Percentiles rank a stretch among this genome's conserved stretches.
phyloP scores from a whole-genome alignment of 2,329 filamentous ascomycete genomes.

The Chrysosporium queenslandicum region DNA sequence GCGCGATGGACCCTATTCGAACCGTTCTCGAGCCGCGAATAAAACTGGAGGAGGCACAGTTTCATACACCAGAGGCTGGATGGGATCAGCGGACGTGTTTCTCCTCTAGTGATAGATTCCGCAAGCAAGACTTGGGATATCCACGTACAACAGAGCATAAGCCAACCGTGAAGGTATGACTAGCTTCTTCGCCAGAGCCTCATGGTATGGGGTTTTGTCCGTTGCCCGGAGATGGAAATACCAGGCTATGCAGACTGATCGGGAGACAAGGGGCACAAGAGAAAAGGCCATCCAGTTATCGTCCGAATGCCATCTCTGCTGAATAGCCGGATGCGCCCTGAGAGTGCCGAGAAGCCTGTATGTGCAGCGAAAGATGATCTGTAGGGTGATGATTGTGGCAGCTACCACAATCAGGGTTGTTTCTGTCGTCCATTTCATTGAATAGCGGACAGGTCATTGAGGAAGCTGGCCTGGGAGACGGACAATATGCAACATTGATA shows the following conservation, averaged over 20 bases:
- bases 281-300: constrained; percentile 18
- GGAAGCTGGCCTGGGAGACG: not conserved
- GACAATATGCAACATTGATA: not conserved
- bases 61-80: constrained; percentile 19
- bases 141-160: constrained; percentile 16
- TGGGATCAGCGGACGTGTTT: not conserved
- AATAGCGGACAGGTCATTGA: constrained; percentile 6
- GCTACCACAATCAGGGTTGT: constrained; percentile 15
- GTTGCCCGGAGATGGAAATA: constrained; percentile 12
- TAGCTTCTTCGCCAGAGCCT: constrained; percentile 13
- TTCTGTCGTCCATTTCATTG: constrained; percentile 19
- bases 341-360: constrained; percentile 14
- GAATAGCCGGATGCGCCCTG: constrained; percentile 11
- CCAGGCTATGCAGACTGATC: constrained; percentile 13
- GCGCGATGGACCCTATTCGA: constrained; percentile 16
- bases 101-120: not conserved
- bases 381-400: constrained; percentile 13
- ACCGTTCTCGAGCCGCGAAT: constrained; percentile 16
- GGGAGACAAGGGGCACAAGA: constrained; percentile 12
- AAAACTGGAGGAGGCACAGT: constrained; percentile 17
- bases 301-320: constrained; percentile 16
- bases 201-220: not conserved
- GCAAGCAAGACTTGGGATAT: not conserved
- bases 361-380: constrained; percentile 15
- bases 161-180: constrained; percentile 14